Evolutionary conservation across 306 rosid genomes (phyloP).

Genomic region (Corylus americana): DNA sequence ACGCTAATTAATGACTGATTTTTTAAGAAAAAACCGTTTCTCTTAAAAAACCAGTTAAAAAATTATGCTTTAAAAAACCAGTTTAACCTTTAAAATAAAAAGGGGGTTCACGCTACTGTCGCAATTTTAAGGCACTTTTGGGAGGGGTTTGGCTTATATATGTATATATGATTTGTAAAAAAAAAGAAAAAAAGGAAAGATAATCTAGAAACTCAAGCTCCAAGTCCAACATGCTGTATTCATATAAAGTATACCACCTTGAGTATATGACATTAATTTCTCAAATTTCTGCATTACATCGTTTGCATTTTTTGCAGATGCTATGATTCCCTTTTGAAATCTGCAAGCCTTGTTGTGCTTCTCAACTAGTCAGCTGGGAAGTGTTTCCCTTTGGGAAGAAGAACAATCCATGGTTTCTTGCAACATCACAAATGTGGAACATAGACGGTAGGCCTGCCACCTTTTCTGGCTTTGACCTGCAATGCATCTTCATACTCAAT

Average conservation of each 20-base stretch:
- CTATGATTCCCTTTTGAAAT: conserved; percentile 46
- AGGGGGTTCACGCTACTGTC: no score
- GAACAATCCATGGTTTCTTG: conserved; percentile 27
- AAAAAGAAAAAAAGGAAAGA: no score
- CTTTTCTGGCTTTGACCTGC: conserved; percentile 71
- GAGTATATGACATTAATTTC: background rate
- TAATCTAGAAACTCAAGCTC: background rate
- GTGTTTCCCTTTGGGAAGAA: conserved; percentile 47
- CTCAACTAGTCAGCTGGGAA: conserved; percentile 24
- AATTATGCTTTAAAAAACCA: no score
- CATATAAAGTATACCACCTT: background rate
- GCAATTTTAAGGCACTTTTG: no score
- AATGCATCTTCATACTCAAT: conserved; percentile 36
- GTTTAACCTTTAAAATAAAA: no score
- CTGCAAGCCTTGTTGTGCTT: conserved; percentile 20
- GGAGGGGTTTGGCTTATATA: no score
- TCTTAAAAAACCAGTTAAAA: no score
- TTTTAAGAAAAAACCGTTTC: no score
- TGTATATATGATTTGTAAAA: no score
- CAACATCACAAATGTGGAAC: conserved; percentile 29
- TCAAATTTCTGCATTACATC: background rate
- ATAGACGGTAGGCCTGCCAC: conserved; percentile 65
- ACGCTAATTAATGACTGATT: no score
- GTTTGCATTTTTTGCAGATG: conserved; percentile 21
- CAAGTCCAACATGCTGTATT: background rate